Evolutionary conservation across 306 rosid species (phyloP).

Genomic region (Malus fusca): DNA sequence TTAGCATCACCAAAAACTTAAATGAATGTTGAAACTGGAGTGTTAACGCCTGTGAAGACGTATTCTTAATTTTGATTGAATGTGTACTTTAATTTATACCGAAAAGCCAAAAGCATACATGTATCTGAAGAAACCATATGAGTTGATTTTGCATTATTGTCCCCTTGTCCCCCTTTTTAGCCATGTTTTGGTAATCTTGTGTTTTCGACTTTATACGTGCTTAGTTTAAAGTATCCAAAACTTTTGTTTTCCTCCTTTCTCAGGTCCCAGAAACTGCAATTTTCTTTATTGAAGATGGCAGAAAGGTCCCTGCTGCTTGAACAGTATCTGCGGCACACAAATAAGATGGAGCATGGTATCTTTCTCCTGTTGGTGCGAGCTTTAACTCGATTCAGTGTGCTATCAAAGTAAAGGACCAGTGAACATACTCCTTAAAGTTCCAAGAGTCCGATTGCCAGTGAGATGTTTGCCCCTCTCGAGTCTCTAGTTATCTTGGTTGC

Average conservation of each 20-base stretch:
- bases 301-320: slow-evolving; percentile 96
- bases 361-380: slow-evolving; percentile 1
- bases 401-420: slow-evolving; percentile 13
- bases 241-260: not conserved
- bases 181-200: not conserved
- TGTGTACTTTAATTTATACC: not conserved
- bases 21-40: not conserved
- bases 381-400: slow-evolving; percentile 20
- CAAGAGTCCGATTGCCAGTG: not conserved
- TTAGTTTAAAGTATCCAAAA: not conserved
- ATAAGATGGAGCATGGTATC: slow-evolving; percentile 2
- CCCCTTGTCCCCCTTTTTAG: not conserved
- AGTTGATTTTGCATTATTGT: not conserved
- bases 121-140: no score
- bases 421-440: not conserved
- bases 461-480: not conserved
- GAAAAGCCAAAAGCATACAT: not conserved
- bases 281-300: slow-evolving; percentile 97
- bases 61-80: not conserved
- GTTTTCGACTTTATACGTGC: not conserved
- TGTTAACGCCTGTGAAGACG: not conserved
- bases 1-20: not conserved
- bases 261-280: slow-evolving; percentile 87
- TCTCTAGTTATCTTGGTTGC: not conserved
- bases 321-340: slow-evolving; percentile 20